Evolutionary conservation across 352 stramenopile species (phyloP), one percentile per base, ranked within the genome.

Genomic region (Pythium biforme): DNA sequence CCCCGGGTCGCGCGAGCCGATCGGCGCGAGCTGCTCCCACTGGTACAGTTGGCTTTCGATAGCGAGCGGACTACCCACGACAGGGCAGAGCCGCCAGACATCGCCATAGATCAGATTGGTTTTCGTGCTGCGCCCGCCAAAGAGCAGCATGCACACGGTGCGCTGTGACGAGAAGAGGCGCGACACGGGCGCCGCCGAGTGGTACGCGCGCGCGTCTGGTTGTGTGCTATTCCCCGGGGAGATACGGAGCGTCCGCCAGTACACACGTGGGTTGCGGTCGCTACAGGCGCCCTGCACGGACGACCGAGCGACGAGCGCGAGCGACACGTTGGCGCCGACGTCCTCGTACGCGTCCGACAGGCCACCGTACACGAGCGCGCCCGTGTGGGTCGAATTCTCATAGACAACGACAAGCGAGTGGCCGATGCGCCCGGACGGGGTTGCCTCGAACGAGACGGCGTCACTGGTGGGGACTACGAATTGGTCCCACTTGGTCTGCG

Each of bases 11-110:
- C 34, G 46, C 7, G 78, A 79, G 4, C 75, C 80, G 10, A 88
- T 68, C 0, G 76, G 75, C 3, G 49, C 54, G 6, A 92, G 64
- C 26, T 79, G 66, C 46, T 89, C 77, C 82, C 82, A 92, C 10
- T 63, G 72, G 57, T 84, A 85, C 4, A 34, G 49, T 46, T 84
- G 70, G 19, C 58, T 63, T 59, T 90, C 82, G 3, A 88, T 62
- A 17, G 45, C 27, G 2, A 46, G 2, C 9, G 27, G 27, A 12
- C 15, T 29, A 73, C 11, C 43, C 2, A 54, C 19, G 0, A 66
- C 29, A 4, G 82, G 82, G 46, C 79, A 92, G 26, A 92, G 62
- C 0, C 77, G 69, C 83, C 83, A 90, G n/a, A 92, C 61, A n/a
- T 92, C 78, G 47, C 77, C 70, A 46, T 87, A 88, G 63, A 92